Conservation (phyloP, 108 stramenopile genomes). For the Cyclotella sp. region DNA sequence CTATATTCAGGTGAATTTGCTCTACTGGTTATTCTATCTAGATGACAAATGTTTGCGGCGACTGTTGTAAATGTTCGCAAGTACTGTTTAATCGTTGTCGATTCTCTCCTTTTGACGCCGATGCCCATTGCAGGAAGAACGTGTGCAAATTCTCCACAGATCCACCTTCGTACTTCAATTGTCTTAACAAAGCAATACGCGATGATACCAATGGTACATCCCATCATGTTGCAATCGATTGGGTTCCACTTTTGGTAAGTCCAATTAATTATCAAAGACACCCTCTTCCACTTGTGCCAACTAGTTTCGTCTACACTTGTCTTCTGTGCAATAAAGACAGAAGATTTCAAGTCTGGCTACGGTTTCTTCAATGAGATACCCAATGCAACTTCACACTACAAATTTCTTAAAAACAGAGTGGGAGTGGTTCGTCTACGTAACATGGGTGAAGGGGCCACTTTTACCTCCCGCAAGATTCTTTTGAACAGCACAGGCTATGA, state of each 20-base stretch:
- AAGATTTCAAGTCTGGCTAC: constrained; percentile 12
- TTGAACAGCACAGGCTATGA: not conserved
- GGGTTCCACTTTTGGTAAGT: not conserved
- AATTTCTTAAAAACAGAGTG: not conserved
- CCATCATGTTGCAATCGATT: not conserved
- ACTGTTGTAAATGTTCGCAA: too few species aligned
- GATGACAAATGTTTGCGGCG: too few species aligned
- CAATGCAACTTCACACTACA: not conserved
- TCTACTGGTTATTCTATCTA: too few species aligned
- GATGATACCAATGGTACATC: not conserved
- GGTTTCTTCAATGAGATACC: not conserved
- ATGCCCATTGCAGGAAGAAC: not conserved
- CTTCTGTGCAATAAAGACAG: not conserved
- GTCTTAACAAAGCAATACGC: not conserved
- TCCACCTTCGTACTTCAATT: constrained; percentile 2
- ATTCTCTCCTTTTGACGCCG: not conserved
- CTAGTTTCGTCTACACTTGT: too few species aligned
- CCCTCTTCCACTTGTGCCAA: too few species aligned
- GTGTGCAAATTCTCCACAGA: constrained; percentile 31
- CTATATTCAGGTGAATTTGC: too few species aligned
- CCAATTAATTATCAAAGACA: not conserved
- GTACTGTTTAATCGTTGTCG: too few species aligned
- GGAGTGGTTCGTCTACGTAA: constrained; percentile 7
- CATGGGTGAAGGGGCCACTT: not conserved
- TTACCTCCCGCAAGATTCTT: not conserved